Evolutionary conservation across 192 early-diverging fungal species (phyloP).

Genomic region (Umbelopsis sp.): DNA sequence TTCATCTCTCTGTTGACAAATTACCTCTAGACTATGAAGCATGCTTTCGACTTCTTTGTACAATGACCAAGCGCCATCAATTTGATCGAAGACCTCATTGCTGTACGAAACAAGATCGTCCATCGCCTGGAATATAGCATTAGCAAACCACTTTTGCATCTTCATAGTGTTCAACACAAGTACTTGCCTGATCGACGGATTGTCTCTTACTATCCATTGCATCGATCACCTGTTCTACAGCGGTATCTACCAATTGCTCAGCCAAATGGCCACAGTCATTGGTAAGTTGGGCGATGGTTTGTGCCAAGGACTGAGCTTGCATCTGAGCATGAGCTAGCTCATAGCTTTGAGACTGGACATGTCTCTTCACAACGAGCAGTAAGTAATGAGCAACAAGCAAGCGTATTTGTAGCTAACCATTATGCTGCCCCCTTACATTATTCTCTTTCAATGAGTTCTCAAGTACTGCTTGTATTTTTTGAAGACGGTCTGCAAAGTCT

Average conservation of each 20-base stretch:
- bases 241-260: neutral
- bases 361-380: neutral
- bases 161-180: neutral
- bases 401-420: no score
- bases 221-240: neutral
- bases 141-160: neutral
- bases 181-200: neutral
- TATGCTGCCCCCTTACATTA: neutral
- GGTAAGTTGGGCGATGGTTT: neutral
- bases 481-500: neutral
- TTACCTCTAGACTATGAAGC: neutral
- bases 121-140: neutral
- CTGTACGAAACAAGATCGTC: neutral
- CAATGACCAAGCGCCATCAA: neutral
- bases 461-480: neutral
- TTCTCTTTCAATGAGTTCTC: neutral
- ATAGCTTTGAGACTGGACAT: neutral
- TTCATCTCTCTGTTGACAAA: no score
- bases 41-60: neutral
- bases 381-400: neutral
- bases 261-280: neutral
- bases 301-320: neutral
- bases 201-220: neutral
- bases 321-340: neutral
- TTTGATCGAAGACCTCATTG: neutral